Conservation (phyloP, 495 filamentous ascomycete genomes). For the Paragyromitra xinjiangensis region DNA sequence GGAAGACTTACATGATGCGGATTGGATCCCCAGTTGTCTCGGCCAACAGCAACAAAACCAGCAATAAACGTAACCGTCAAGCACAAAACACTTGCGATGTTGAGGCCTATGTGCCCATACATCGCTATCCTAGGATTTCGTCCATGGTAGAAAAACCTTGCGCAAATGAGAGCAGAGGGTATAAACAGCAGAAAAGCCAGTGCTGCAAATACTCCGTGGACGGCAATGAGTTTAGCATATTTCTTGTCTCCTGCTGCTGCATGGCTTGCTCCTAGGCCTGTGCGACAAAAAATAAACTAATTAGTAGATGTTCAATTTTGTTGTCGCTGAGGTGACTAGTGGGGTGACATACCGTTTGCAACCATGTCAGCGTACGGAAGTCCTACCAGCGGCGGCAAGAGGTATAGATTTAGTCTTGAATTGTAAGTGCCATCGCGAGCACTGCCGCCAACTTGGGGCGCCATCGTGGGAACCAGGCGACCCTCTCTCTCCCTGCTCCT, state of each 20-base stretch:
- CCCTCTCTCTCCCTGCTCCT: slow-evolving; percentile 33
- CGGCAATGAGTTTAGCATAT: slow-evolving; percentile 81
- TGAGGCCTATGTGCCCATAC: slow-evolving; percentile 83
- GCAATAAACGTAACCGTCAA: slow-evolving; percentile 77
- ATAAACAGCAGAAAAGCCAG: slow-evolving; percentile 88
- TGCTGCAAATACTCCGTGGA: slow-evolving; percentile 84
- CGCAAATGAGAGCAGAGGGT: slow-evolving; percentile 77
- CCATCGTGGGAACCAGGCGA: slow-evolving; percentile 29
- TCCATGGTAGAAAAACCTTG: slow-evolving; percentile 73
- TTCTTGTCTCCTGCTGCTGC: slow-evolving; percentile 59
- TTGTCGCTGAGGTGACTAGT: not conserved
- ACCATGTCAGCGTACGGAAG: slow-evolving; percentile 56
- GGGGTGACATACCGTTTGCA: slow-evolving; percentile 52
- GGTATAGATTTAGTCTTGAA: slow-evolving; percentile 30
- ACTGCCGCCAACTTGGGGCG: slow-evolving; percentile 44
- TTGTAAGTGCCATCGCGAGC: slow-evolving; percentile 51
- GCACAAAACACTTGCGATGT: slow-evolving; percentile 78
- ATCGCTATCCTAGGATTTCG: slow-evolving; percentile 72
- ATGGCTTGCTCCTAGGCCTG: slow-evolving; percentile 54
- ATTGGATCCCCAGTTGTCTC: slow-evolving; percentile 80
- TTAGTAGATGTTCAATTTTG: slow-evolving; percentile 6
- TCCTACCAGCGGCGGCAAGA: slow-evolving; percentile 53
- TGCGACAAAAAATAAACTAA: not conserved
- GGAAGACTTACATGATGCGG: slow-evolving; percentile 73
- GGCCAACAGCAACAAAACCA: slow-evolving; percentile 81